A percentile compares a stretch with the other conserved stretches of the same genome.
Evolutionary conservation across 805 yeast genomes (phyloP).

Genomic region (Wickerhamiella nectarea): DNA sequence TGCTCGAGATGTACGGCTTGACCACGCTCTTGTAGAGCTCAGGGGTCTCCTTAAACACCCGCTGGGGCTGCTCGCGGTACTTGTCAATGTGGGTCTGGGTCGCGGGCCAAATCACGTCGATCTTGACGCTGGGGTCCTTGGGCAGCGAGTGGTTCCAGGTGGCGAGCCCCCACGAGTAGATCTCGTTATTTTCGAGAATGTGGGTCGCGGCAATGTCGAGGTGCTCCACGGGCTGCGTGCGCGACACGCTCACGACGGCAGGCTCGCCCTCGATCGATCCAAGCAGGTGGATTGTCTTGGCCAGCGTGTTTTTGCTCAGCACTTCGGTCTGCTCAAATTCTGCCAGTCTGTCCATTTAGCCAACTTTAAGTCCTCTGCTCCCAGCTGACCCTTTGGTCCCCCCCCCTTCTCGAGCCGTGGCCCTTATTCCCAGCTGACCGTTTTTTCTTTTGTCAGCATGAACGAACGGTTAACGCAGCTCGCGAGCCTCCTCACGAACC

Average conservation of each 20-base stretch:
- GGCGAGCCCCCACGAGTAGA: conserved; percentile 69
- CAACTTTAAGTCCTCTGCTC: too few species aligned
- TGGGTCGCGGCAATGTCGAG: conserved; percentile 20
- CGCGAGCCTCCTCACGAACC: conserved; percentile 43
- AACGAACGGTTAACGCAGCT: conserved; percentile 21
- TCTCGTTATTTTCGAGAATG: conserved; percentile 56
- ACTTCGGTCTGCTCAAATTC: conserved; percentile 35
- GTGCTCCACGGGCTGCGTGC: conserved; percentile 14
- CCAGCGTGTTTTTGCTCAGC: conserved; percentile 44
- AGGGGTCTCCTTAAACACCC: conserved; percentile 68
- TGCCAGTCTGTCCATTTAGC: conserved; percentile 17
- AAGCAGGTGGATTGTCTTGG: conserved; percentile 50
- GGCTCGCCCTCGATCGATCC: conserved; percentile 48
- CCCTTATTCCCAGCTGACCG: too few species aligned
- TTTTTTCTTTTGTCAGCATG: not conserved
- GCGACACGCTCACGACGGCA: conserved; percentile 49
- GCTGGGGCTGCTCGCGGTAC: conserved; percentile 46
- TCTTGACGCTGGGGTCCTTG: conserved; percentile 45
- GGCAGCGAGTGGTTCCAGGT: conserved; percentile 33
- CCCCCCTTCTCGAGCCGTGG: too few species aligned
- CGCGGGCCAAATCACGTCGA: conserved; percentile 79
- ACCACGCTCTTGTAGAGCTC: conserved; percentile 49
- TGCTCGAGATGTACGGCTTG: conserved; percentile 60
- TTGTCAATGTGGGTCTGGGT: conserved; percentile 72
- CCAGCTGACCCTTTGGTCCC: too few species aligned